These are phyloP conservation scores for Lactarius akahatsu DNA, from an alignment of 768 basidiomycete species.

Conservation along the genomic window DNA sequence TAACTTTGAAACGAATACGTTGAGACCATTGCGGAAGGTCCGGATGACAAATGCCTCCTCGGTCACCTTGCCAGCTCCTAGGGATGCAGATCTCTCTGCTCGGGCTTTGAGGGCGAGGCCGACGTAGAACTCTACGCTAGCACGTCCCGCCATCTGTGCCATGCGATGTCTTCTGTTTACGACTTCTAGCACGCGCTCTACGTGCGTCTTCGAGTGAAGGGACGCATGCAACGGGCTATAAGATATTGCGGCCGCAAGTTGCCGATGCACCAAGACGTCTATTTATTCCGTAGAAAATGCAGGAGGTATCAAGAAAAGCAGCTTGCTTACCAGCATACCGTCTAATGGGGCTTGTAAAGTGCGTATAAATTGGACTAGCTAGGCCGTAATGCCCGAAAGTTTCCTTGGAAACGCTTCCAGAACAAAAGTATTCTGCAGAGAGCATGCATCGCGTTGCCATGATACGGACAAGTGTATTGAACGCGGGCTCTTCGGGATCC, in stretches of 20 bases:
- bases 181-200: conserved; percentile 81
- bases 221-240: conserved; percentile 81
- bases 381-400: conserved; percentile 97
- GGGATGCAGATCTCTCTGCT: conserved; percentile 43
- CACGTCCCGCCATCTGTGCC: conserved; percentile 97
- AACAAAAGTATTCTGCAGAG: conserved; percentile 96
- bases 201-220: conserved; percentile 83
- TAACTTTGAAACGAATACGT: conserved; percentile 94
- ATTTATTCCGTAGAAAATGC: neutral
- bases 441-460: conserved; percentile 99
- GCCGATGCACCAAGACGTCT: conserved; percentile 94
- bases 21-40: conserved; percentile 90
- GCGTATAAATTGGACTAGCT: conserved; percentile 96
- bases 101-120: conserved; percentile 84
- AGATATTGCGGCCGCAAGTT: conserved; percentile 86
- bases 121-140: conserved; percentile 97
- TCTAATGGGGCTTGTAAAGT: conserved; percentile 97
- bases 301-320: neutral
- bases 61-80: conserved; percentile 40
- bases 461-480: conserved; percentile 97
- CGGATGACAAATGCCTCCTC: conserved; percentile 94
- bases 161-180: conserved; percentile 92
- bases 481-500: conserved; percentile 83
- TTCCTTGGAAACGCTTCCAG: conserved; percentile 88
- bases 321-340: conserved; percentile 78